Evolutionary conservation across 2,329 filamentous ascomycete species (phyloP).

Genomic region (Tolypocladium cylindrosporum): DNA sequence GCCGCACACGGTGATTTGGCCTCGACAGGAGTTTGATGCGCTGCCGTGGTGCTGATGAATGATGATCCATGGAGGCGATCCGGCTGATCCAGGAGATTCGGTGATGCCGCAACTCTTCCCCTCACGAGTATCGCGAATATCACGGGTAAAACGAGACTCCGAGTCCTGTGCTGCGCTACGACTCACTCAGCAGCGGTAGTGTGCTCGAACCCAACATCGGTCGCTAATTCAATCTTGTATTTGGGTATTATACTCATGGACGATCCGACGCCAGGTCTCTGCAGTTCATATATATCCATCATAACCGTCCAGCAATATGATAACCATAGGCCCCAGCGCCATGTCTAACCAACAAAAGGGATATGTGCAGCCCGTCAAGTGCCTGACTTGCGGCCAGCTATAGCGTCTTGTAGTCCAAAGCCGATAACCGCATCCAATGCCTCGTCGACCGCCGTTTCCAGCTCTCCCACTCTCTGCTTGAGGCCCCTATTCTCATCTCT

Average conservation of each 20-base stretch:
- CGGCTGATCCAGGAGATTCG: background rate
- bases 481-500: slow-evolving; percentile 52
- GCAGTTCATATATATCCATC: slow-evolving; percentile 1
- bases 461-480: slow-evolving; percentile 46
- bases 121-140: too few species aligned
- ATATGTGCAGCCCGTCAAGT: background rate
- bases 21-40: background rate
- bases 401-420: slow-evolving; percentile 29
- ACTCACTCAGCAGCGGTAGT: background rate
- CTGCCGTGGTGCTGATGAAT: background rate
- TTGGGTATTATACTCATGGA: background rate
- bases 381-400: background rate
- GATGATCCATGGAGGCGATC: background rate
- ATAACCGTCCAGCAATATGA: background rate
- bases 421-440: slow-evolving; percentile 51
- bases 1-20: background rate
- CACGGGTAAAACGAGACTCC: background rate
- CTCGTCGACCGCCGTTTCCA: slow-evolving; percentile 51
- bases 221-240: slow-evolving; percentile 1
- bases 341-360: background rate
- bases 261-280: background rate
- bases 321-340: background rate
- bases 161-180: background rate
- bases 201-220: background rate
- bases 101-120: background rate